phyloP scores from a whole-genome alignment of 2,329 filamentous ascomycete species.

The Monosporascus sp. region DNA sequence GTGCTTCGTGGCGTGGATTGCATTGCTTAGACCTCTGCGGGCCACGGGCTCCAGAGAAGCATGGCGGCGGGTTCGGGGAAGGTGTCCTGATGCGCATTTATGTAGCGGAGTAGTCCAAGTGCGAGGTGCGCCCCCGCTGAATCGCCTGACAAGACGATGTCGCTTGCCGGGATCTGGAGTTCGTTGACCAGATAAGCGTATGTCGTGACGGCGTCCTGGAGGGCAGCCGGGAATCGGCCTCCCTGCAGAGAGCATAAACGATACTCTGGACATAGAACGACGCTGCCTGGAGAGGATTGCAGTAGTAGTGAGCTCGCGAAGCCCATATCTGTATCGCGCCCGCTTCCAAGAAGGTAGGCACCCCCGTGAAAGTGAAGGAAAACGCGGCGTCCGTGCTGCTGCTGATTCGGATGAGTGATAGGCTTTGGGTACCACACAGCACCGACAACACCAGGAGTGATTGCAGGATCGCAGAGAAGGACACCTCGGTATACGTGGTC shows the following conservation, averaged over 20 bases:
- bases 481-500: background rate
- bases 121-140: conserved; percentile 27
- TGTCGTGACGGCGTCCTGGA: conserved; percentile 27
- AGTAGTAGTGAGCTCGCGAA: conserved; percentile 20
- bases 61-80: conserved; percentile 17
- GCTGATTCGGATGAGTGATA: background rate
- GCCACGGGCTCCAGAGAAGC: conserved; percentile 23
- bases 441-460: background rate
- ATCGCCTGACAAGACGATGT: conserved; percentile 29
- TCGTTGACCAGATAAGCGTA: conserved; percentile 21
- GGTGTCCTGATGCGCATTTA: conserved; percentile 17
- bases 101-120: conserved; percentile 26
- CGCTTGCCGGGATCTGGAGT: conserved; percentile 17
- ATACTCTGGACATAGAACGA: conserved; percentile 27
- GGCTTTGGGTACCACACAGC: conserved; percentile 2
- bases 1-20: too few relatives aligned
- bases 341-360: conserved; percentile 25
- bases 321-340: conserved; percentile 24
- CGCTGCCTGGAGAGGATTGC: conserved; percentile 14
- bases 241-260: conserved; percentile 19
- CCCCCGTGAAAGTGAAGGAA: conserved; percentile 29
- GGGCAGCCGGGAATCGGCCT: conserved; percentile 24
- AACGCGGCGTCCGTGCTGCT: conserved; percentile 1
- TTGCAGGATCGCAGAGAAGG: conserved; percentile 1
- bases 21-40: conserved; percentile 2